phyloP scores from a whole-genome alignment of 192 early-diverging fungal species.

The Phycomyces blakesleeanus region DNA sequence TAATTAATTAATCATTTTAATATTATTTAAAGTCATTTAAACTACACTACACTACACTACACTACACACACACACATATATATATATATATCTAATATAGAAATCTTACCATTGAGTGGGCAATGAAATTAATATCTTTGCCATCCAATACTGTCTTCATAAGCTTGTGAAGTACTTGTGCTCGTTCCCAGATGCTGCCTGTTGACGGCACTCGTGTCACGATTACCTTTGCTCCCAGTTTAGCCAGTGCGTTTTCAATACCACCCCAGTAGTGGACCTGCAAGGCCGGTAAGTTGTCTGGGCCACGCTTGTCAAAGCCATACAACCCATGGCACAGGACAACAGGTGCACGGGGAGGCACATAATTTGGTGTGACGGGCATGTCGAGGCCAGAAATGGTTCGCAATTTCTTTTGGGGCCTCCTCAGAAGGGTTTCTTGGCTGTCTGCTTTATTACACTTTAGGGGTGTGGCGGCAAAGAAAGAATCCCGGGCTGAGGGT shows the following conservation, averaged over 20 bases:
- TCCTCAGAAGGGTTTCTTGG: too few relatives aligned
- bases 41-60: too few relatives aligned
- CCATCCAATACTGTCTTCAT: slow-evolving; percentile 53
- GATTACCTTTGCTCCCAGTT: slow-evolving; percentile 77
- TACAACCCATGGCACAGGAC: slow-evolving; percentile 90
- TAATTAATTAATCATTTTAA: too few relatives aligned
- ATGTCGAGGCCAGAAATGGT: slow-evolving; percentile 23
- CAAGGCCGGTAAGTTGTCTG: slow-evolving; percentile 68
- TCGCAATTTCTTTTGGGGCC: background rate
- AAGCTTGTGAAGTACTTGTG: slow-evolving; percentile 67
- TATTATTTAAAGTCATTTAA: too few relatives aligned
- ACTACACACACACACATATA: too few relatives aligned
- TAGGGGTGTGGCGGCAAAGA: too few relatives aligned
- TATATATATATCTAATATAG: background rate
- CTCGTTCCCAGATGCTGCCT: slow-evolving; percentile 69
- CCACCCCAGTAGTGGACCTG: slow-evolving; percentile 87
- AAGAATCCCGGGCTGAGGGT: too few relatives aligned
- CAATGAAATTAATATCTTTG: slow-evolving; percentile 78
- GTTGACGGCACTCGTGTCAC: slow-evolving; percentile 74
- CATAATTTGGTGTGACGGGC: slow-evolving; percentile 62
- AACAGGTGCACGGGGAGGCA: slow-evolving; percentile 71
- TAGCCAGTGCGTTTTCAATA: slow-evolving; percentile 70
- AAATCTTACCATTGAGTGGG: slow-evolving; percentile 82
- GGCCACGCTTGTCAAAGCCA: slow-evolving; percentile 86
- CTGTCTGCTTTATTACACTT: too few relatives aligned